Percentiles rank a stretch among this genome's conserved stretches.
phyloP scores from a whole-genome alignment of 371 early-diverging fungal species.

The Lichtheimia hyalospora region DNA sequence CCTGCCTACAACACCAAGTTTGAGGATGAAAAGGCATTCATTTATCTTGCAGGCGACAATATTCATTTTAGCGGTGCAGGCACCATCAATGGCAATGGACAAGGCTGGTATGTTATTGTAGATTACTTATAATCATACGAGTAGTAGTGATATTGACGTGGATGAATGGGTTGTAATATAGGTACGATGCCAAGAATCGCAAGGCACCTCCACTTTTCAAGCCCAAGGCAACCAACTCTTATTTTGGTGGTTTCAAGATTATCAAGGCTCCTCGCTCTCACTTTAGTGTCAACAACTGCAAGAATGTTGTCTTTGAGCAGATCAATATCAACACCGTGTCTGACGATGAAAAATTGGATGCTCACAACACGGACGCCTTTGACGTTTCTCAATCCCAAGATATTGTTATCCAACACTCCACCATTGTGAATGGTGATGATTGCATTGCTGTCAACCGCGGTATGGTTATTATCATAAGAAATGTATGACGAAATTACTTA shows the following conservation, averaged over 20 bases:
- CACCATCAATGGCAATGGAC: conserved; percentile 29
- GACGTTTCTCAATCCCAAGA: conserved; percentile 29
- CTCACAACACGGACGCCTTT: conserved; percentile 38
- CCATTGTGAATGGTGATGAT: conserved; percentile 30
- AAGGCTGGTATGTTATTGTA: conserved; percentile 25
- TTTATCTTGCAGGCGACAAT: conserved; percentile 27
- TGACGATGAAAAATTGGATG: conserved; percentile 13
- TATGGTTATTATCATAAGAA: background rate
- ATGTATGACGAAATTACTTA: background rate
- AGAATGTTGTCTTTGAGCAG: conserved; percentile 24
- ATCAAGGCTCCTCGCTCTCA: conserved; percentile 32
- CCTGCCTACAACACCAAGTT: conserved; percentile 25
- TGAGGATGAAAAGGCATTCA: conserved; percentile 24
- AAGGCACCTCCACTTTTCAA: conserved; percentile 34
- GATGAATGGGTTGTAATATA: background rate
- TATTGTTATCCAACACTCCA: conserved; percentile 20
- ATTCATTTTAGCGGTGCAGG: conserved; percentile 25
- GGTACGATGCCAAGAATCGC: conserved; percentile 23
- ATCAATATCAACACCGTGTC: conserved; percentile 30
- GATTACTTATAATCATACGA: background rate
- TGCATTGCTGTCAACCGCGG: conserved; percentile 34
- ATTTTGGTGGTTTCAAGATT: conserved; percentile 31
- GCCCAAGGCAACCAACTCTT: conserved; percentile 28
- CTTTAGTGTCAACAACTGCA: conserved; percentile 24
- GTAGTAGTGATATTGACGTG: background rate